Evolutionary conservation across 352 stramenopile species (phyloP).

Genomic region (Halophytophthora batemanensis): DNA sequence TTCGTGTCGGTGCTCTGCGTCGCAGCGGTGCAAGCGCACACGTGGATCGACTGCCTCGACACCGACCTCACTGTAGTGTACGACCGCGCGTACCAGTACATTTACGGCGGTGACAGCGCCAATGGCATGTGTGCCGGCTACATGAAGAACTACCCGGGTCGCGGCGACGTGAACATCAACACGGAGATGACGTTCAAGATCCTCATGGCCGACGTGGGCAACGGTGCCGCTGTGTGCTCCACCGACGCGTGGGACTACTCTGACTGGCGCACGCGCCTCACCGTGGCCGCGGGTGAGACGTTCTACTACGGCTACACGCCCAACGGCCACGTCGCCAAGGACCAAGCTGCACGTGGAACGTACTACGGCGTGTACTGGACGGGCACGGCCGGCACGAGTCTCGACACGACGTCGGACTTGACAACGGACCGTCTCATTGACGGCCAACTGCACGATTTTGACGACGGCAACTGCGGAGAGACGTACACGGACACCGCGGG

Average conservation of each 20-base stretch:
- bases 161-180: slow-evolving; percentile 40
- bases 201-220: slow-evolving; percentile 44
- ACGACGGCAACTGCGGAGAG: slow-evolving; percentile 63
- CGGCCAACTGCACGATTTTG: slow-evolving; percentile 61
- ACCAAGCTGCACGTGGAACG: slow-evolving; percentile 49
- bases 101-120: slow-evolving; percentile 36
- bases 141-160: slow-evolving; percentile 62
- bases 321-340: slow-evolving; percentile 64
- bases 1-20: slow-evolving; percentile 18
- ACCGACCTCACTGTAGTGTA: slow-evolving; percentile 54
- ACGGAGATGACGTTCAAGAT: slow-evolving; percentile 52
- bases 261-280: slow-evolving; percentile 38
- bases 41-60: slow-evolving; percentile 77
- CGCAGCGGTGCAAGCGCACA: slow-evolving; percentile 29
- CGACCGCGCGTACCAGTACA: slow-evolving; percentile 50
- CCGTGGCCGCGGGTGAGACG: slow-evolving; percentile 34
- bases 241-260: slow-evolving; percentile 31
- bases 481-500: slow-evolving; percentile 36
- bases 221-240: slow-evolving; percentile 30
- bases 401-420: slow-evolving; percentile 46
- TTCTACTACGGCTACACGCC: slow-evolving; percentile 64
- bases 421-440: slow-evolving; percentile 56
- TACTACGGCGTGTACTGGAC: slow-evolving; percentile 70
- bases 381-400: slow-evolving; percentile 27
- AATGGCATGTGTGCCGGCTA: slow-evolving; percentile 58